Conservation (phyloP, 2,329 filamentous ascomycete species). For the Verticillium dahliae region DNA sequence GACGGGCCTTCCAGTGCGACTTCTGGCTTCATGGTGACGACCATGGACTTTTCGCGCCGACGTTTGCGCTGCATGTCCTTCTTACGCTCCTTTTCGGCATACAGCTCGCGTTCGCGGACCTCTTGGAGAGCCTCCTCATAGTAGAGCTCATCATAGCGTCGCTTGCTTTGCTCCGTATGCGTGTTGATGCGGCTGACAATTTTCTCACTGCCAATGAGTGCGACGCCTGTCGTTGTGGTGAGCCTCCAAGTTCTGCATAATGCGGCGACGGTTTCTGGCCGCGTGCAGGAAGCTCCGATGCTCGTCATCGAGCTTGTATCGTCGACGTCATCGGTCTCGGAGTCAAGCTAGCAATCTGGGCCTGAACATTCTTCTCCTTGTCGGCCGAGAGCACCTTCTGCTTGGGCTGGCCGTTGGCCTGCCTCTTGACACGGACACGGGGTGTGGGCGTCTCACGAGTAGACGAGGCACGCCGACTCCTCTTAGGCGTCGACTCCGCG, state of each 20-base stretch:
- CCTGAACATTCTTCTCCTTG: slow-evolving; percentile 64
- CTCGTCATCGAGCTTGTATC: slow-evolving; percentile 35
- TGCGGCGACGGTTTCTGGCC: slow-evolving; percentile 62
- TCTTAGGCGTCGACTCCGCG: slow-evolving; percentile 39
- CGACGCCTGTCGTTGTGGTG: slow-evolving; percentile 57
- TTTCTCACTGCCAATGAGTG: slow-evolving; percentile 49
- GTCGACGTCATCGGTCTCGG: slow-evolving; percentile 38
- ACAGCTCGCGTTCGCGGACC: slow-evolving; percentile 83
- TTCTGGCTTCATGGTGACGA: slow-evolving; percentile 84
- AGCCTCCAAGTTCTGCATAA: slow-evolving; percentile 57
- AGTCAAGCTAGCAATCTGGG: slow-evolving; percentile 40
- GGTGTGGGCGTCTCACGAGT: slow-evolving; percentile 31
- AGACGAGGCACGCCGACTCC: slow-evolving; percentile 39
- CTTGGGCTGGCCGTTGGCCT: slow-evolving; percentile 52
- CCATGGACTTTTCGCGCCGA: slow-evolving; percentile 91
- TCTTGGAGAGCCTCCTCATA: slow-evolving; percentile 77
- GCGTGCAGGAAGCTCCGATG: slow-evolving; percentile 44
- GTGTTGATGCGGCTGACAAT: slow-evolving; percentile 50
- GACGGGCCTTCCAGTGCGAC: slow-evolving; percentile 69
- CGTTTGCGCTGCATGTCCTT: slow-evolving; percentile 99
- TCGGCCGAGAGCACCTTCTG: slow-evolving; percentile 45
- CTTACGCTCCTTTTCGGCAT: slow-evolving; percentile 96
- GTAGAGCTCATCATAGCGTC: slow-evolving; percentile 69
- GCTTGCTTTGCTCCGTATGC: slow-evolving; percentile 65
- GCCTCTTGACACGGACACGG: slow-evolving; percentile 48